These are phyloP conservation scores for Vitis hybrid DNA, from an alignment of 177 flowering plant genomes.

Conservation along the genomic window DNA sequence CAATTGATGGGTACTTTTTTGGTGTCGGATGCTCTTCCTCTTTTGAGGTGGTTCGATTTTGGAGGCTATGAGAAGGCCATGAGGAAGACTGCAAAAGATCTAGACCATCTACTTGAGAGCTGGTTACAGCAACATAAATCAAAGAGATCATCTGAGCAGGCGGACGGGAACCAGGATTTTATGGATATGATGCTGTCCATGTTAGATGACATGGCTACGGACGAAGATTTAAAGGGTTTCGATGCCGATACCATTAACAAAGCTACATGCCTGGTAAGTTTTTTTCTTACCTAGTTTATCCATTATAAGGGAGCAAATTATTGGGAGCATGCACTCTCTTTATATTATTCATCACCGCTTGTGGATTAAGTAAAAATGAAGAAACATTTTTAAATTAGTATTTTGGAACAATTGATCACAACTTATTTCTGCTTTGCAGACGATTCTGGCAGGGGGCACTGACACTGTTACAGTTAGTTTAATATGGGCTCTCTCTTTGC, in stretches of 20 bases:
- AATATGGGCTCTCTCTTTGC: constrained; percentile 24
- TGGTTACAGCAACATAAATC: too few relatives aligned
- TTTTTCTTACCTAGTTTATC: neutral
- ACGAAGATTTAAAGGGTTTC: neutral
- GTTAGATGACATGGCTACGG: constrained; percentile 1
- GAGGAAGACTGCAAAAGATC: constrained; percentile 7
- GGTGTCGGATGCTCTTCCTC: constrained; percentile 4
- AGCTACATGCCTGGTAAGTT: constrained; percentile 28
- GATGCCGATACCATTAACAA: constrained; percentile 25
- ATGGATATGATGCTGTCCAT: constrained; percentile 29
- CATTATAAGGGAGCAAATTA: too few relatives aligned
- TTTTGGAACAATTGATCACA: too few relatives aligned
- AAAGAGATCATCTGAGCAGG: too few relatives aligned
- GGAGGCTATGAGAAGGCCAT: constrained; percentile 5
- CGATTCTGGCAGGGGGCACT: constrained; percentile 11
- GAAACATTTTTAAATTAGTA: too few relatives aligned
- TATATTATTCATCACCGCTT: too few relatives aligned
- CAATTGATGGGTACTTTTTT: neutral
- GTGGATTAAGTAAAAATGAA: too few relatives aligned
- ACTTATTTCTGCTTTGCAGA: constrained; percentile 3
- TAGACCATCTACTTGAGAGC: neutral
- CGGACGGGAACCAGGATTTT: constrained; percentile 16
- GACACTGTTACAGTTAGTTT: constrained; percentile 21
- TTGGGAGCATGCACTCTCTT: too few relatives aligned
- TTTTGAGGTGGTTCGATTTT: constrained; percentile 7